Conservation (phyloP, 169 alveolate genomes). For the Plasmodium cynomolgi region DNA sequence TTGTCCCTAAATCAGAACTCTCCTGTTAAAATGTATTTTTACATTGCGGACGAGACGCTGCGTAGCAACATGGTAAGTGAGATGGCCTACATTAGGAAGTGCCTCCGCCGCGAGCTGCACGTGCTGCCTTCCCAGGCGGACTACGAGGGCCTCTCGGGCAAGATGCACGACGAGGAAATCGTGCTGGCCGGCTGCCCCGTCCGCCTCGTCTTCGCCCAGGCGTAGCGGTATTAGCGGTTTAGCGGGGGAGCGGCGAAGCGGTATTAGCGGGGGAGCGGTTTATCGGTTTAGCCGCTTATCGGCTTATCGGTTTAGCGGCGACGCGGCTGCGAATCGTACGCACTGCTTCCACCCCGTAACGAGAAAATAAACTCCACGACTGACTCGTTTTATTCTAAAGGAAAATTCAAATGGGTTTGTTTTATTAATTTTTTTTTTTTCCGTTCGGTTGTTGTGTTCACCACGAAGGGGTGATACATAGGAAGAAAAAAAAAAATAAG, state of each 20-base stretch:
- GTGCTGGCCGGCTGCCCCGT: constrained; percentile 1
- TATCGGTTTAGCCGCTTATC: too few species aligned
- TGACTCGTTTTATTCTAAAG: neutral
- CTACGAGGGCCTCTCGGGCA: neutral
- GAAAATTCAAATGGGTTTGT: neutral
- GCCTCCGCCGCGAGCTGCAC: constrained; percentile 19
- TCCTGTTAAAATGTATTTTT: constrained; percentile 32
- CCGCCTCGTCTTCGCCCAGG: constrained; percentile 19
- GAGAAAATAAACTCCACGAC: neutral
- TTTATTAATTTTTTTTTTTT: too few species aligned
- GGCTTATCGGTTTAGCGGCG: neutral
- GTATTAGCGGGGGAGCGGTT: too few species aligned
- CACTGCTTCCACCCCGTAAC: neutral
- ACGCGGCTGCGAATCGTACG: too few species aligned
- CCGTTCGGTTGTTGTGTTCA: neutral
- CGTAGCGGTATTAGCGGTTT: neutral
- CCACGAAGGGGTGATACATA: neutral
- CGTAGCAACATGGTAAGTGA: constrained; percentile 29
- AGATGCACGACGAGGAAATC: constrained; percentile 31
- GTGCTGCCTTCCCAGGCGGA: neutral
- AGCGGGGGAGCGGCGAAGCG: neutral
- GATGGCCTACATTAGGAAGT: constrained; percentile 23
- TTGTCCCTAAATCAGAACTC: constrained; percentile 44
- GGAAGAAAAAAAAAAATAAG: too few species aligned
- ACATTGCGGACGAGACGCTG: constrained; percentile 1